Base-by-base conservation (phyloP, 164 flowering plant genomes). In the Cinnamomum micranthum region DNA sequence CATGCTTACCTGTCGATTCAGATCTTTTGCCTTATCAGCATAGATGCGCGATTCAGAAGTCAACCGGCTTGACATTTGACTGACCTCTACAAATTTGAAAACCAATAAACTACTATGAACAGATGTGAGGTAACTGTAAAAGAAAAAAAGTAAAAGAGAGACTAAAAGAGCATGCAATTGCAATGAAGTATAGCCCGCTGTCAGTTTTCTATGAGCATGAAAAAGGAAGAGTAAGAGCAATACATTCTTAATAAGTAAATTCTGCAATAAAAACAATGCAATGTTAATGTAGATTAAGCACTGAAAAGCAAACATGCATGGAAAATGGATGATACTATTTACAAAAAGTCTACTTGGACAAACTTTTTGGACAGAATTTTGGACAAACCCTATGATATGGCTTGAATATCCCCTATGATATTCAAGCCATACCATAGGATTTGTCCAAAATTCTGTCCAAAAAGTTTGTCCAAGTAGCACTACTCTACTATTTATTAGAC, bases 41-140 rank as follows among this genome's bases (percentile, higher is more conserved):
- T 93, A 93, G 74, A 93, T 80, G n/a, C 97, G 97, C 65, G 97
- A 90, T 85, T 92, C 97, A 31, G 94, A 90, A 35, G 97, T 90
- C 76, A 92, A 82, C 50, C 93, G 87, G 83, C 92, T 92, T 52
- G 97, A 92, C 95, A 92, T 88, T 82, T 91, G 79, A 79, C 95
- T 92, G 66, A 91, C 97, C 95, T 92, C 97, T 92, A 87, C 89
- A 88, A 74, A 76, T 62, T 52, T 55, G 59, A 60, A 74, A 66
- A 75, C 51, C 25, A 62, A 58, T 27, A 59, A 22, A 20, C n/a
- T 72, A 6, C 14, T 5, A 33, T 33, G 4, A 31, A 6, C 6
- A 50, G 12, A 71, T 19, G 25, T 55, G 19, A n/a, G 67, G 27
- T 10, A 72, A 72, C 17, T 17, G n/a, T 15, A 55, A 13, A 13